Evolutionary conservation across 2,329 filamentous ascomycete species (phyloP).

Genomic region (Pseudocercospora fuligena): DNA sequence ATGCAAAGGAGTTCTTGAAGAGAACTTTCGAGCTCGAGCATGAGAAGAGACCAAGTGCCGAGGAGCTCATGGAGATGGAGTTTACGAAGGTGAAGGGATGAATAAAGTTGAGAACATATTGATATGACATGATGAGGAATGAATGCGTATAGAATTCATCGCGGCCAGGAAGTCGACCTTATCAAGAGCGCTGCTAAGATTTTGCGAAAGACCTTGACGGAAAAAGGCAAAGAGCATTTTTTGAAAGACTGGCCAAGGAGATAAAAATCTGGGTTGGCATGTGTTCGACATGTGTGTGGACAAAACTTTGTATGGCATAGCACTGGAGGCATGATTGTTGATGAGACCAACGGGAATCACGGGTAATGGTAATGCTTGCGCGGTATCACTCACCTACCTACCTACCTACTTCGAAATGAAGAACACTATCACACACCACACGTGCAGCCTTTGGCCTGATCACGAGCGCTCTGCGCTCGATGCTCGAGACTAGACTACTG

Average conservation of each 20-base stretch:
- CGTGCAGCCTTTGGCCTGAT: too few species aligned
- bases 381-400: background rate
- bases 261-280: slow-evolving; percentile 1
- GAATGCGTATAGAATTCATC: background rate
- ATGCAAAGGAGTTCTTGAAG: slow-evolving; percentile 80
- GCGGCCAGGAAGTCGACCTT: too few species aligned
- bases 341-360: slow-evolving; percentile 7
- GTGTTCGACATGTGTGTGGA: slow-evolving; percentile 6
- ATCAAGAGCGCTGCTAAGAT: background rate
- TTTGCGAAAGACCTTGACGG: background rate
- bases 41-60: slow-evolving; percentile 86
- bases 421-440: background rate
- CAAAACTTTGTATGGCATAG: slow-evolving; percentile 1
- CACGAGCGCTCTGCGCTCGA: too few species aligned
- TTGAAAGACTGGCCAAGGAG: background rate
- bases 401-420: background rate
- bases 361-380: slow-evolving; percentile 6
- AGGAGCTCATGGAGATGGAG: slow-evolving; percentile 81
- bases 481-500: too few species aligned
- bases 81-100: slow-evolving; percentile 56
- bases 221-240: background rate
- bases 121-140: slow-evolving; percentile 6
- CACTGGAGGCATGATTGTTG: slow-evolving; percentile 9
- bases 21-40: slow-evolving; percentile 96
- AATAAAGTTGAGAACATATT: background rate